Evolutionary conservation across 805 yeast genomes (phyloP), one percentile per base, ranked within the genome.

Genomic region (Maudiozyma barnettii): DNA sequence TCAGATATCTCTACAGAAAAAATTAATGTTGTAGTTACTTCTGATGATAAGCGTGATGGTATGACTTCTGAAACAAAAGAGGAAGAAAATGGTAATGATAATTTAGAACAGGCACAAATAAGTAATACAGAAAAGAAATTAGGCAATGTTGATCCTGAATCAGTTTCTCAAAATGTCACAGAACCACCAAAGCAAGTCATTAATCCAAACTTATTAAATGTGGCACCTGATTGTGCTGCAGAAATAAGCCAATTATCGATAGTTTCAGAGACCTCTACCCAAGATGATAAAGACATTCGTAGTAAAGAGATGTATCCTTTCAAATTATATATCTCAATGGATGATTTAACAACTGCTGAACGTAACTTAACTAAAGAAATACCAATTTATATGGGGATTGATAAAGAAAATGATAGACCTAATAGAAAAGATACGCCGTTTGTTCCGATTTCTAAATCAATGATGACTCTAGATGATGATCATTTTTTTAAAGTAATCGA

Each of bases 401-500:
- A 39, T 18, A 44, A 52, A 2, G 61, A 58, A 31, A 63, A 72
- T 14, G 54, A 51, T 1, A 65, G 38, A 14, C 16, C 39, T 3
- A 38, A 39, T 23, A 18, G 21, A 10, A 46, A 42, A 10, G 45
- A 54, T 1, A 44, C 64, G 4, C 69, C 71, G 1, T 64, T 72
- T 54, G 75, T 77, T 2, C 81, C 88, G 2, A 76, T 83, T 5
- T 82, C 91, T 0, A 78, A 84, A 45, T 68, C 86, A 46, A 64
- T 83, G 44, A 73, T 79, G 37, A 84, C 88, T 7, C 61, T 70
- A 44, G 89, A 84, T 48, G 78, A 74, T 29, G 85, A 82, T 45
- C 73, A 70, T 3, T 85, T 82, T 74, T 71, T 59, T 76, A 83
- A 63, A 59, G 77, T 45, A 64, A 60, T 82, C 3, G 68, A 78